Evolutionary conservation across 192 early-diverging fungal species (phyloP).

Genomic region (Funneliformis mosseae): DNA sequence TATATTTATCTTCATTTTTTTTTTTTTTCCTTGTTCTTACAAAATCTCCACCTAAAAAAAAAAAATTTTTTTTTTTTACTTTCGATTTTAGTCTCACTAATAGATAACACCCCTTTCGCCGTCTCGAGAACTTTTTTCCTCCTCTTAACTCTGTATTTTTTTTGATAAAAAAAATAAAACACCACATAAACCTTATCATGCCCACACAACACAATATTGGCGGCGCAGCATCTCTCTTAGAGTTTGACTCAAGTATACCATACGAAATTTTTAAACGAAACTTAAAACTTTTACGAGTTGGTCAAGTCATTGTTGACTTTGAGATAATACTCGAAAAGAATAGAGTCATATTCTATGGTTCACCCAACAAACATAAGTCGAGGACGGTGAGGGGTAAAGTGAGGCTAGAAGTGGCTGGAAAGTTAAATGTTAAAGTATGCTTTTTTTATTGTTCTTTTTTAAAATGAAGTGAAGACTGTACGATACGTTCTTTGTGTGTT

Average conservation of each 20-base stretch:
- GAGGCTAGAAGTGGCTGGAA: slow-evolving; percentile 26
- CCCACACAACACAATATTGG: neutral
- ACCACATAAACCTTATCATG: neutral
- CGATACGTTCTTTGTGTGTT: too few species aligned
- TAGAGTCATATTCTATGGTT: slow-evolving; percentile 17
- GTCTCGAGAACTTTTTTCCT: neutral
- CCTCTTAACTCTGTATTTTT: neutral
- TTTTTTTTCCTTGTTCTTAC: neutral
- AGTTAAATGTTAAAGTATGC: slow-evolving; percentile 17
- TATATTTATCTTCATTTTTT: neutral
- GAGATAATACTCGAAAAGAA: slow-evolving; percentile 21
- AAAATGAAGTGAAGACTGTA: neutral
- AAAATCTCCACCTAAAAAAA: too few species aligned
- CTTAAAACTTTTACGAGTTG: slow-evolving; percentile 8
- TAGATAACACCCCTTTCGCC: neutral
- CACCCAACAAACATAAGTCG: neutral
- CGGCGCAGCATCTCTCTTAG: slow-evolving; percentile 10
- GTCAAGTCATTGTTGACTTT: slow-evolving; percentile 23
- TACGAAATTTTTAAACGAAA: slow-evolving; percentile 16
- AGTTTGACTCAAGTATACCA: slow-evolving; percentile 18
- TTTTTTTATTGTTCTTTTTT: neutral
- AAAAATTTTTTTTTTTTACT: neutral
- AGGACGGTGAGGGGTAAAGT: slow-evolving; percentile 27
- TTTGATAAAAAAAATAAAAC: neutral
- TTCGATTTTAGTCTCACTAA: neutral